These are phyloP conservation scores for Penicillium olsonii DNA, from an alignment of 2,329 filamentous ascomycete genomes.

Conservation along the genomic window DNA sequence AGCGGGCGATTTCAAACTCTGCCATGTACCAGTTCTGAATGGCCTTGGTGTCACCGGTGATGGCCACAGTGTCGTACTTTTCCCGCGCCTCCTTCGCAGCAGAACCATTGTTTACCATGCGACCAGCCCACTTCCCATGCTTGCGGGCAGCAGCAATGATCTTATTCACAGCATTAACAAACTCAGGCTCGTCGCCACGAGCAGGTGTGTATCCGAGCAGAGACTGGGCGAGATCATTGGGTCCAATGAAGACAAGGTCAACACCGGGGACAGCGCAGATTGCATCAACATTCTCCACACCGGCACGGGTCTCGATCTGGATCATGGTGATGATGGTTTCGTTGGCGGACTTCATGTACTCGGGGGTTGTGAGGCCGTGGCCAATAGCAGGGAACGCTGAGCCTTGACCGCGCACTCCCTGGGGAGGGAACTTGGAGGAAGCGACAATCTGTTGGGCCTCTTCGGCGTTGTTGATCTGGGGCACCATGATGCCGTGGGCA, in stretches of 20 bases:
- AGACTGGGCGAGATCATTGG: slow-evolving; percentile 40
- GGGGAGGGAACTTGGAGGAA: slow-evolving; percentile 32
- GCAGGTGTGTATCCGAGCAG: slow-evolving; percentile 64
- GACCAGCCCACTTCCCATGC: slow-evolving; percentile 66
- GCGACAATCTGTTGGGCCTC: slow-evolving; percentile 33
- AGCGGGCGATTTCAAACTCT: slow-evolving; percentile 44
- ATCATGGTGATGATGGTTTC: slow-evolving; percentile 36
- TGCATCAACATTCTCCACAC: slow-evolving; percentile 43
- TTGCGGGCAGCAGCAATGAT: slow-evolving; percentile 59
- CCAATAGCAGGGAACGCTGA: slow-evolving; percentile 30
- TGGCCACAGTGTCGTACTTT: slow-evolving; percentile 48
- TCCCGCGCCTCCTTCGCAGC: slow-evolving; percentile 42
- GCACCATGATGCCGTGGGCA: slow-evolving; percentile 48
- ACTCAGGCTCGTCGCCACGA: slow-evolving; percentile 54
- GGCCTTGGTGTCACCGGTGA: slow-evolving; percentile 50
- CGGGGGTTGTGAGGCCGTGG: slow-evolving; percentile 35
- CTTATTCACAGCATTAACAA: slow-evolving; percentile 61
- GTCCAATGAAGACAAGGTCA: slow-evolving; percentile 41
- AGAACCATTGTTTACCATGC: slow-evolving; percentile 50
- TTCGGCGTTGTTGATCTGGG: slow-evolving; percentile 53
- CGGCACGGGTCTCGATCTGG: slow-evolving; percentile 43
- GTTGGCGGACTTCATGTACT: slow-evolving; percentile 40
- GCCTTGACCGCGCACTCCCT: slow-evolving; percentile 32
- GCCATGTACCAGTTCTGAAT: slow-evolving; percentile 54
- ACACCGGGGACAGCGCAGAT: slow-evolving; percentile 43